Percentiles rank a stretch among this genome's conserved stretches.
These are phyloP conservation scores for Pistacia vera DNA, from an alignment of 345 rosid genomes.

Conservation along the genomic window DNA sequence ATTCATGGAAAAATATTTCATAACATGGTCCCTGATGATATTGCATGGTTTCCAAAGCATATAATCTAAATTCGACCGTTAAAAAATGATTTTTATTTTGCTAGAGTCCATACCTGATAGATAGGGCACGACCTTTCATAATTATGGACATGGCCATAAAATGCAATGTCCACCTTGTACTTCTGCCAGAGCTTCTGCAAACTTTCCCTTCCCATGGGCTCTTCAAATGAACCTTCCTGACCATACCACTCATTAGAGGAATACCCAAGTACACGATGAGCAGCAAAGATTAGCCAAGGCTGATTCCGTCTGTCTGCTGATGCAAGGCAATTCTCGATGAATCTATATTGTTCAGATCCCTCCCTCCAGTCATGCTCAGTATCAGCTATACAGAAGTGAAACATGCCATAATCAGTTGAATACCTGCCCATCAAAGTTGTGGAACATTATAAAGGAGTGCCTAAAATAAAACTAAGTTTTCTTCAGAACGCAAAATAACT, in stretches of 20 bases:
- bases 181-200: conserved; percentile 80
- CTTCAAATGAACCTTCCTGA: conserved; percentile 55
- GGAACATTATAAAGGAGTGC: not conserved
- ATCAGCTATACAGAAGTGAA: conserved; percentile 76
- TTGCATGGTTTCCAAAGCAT: not conserved
- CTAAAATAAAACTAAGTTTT: not conserved
- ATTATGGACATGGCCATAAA: conserved; percentile 74
- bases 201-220: conserved; percentile 66
- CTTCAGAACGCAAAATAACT: not conserved
- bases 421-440: conserved; percentile 46
- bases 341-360: conserved; percentile 61
- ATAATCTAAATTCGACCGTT: not conserved
- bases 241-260: conserved; percentile 56
- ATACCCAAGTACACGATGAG: conserved; percentile 74
- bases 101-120: conserved; percentile 50
- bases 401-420: conserved; percentile 68
- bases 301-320: conserved; percentile 64
- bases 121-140: conserved; percentile 73
- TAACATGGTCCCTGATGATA: not conserved
- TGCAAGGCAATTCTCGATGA: conserved; percentile 70
- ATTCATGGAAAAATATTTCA: not conserved
- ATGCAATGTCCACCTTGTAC: conserved; percentile 78
- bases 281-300: conserved; percentile 71
- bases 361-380: conserved; percentile 79
- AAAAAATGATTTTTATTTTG: not conserved